Evolutionary conservation across 768 basidiomycete genomes (phyloP).

Genomic region (Lentinula edodes): DNA sequence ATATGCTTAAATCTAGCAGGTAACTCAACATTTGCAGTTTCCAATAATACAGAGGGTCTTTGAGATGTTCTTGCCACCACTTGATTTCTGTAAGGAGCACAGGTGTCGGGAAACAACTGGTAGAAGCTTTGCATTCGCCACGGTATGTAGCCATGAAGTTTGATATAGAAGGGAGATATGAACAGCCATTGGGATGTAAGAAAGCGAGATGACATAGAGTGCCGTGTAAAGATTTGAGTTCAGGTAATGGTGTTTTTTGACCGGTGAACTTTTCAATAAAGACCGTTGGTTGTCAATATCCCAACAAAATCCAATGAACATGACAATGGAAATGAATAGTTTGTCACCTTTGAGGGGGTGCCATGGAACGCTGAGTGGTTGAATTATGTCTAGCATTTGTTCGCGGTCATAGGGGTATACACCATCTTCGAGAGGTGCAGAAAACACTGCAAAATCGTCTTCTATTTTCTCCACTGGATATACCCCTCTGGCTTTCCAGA

Average conservation of each 20-base stretch:
- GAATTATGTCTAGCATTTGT: slow-evolving; percentile 6
- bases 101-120: no score
- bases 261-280: neutral
- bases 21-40: slow-evolving; percentile 8
- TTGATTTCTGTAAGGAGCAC: slow-evolving; percentile 17
- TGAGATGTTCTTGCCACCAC: slow-evolving; percentile 24
- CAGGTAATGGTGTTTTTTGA: neutral
- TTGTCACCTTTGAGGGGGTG: slow-evolving; percentile 15
- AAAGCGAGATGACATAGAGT: slow-evolving; percentile 27
- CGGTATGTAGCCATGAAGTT: slow-evolving; percentile 19
- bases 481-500: slow-evolving; percentile 4
- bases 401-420: neutral
- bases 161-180: slow-evolving; percentile 20
- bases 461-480: slow-evolving; percentile 19
- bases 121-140: neutral
- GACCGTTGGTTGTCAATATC: slow-evolving; percentile 11
- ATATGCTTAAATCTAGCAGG: slow-evolving; percentile 15
- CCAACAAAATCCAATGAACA: slow-evolving; percentile 25
- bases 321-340: slow-evolving; percentile 13
- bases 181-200: slow-evolving; percentile 18
- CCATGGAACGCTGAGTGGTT: slow-evolving; percentile 18
- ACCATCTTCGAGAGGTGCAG: slow-evolving; percentile 1
- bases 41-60: slow-evolving; percentile 2
- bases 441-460: slow-evolving; percentile 23
- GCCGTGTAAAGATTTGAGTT: slow-evolving; percentile 18